Evolutionary conservation across 495 filamentous ascomycete species (phyloP).

Genomic region (Cercophora samala): DNA sequence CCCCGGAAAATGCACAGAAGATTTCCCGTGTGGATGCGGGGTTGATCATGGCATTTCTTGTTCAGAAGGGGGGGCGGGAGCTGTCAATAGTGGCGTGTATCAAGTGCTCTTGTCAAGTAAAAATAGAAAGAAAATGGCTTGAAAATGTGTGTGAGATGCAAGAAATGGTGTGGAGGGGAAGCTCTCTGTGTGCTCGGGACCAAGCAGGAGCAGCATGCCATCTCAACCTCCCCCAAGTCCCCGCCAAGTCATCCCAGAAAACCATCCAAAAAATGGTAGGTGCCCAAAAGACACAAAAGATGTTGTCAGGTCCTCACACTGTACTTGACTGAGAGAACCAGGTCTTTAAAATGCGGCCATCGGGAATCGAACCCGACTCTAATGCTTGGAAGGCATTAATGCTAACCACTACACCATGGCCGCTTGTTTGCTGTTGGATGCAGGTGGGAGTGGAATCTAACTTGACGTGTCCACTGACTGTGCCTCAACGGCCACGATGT

Average conservation of each 20-base stretch:
- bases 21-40: neutral
- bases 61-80: neutral
- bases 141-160: too few relatives aligned
- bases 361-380: conserved; percentile 18
- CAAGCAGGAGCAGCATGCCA: neutral
- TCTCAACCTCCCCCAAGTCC: neutral
- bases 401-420: conserved; percentile 19
- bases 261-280: neutral
- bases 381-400: conserved; percentile 16
- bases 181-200: neutral
- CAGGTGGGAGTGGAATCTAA: neutral
- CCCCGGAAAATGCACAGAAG: neutral
- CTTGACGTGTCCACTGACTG: neutral
- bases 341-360: conserved; percentile 5
- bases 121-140: neutral
- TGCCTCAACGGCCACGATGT: neutral
- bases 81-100: neutral
- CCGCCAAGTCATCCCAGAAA: neutral
- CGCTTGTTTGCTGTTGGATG: conserved; percentile 5
- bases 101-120: neutral
- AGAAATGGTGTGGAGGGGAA: neutral
- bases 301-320: neutral
- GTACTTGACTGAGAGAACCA: neutral
- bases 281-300: neutral
- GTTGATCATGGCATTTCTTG: neutral